Conservation (phyloP, 192 early-diverging fungal species). For the Rhizophagus clarus region DNA sequence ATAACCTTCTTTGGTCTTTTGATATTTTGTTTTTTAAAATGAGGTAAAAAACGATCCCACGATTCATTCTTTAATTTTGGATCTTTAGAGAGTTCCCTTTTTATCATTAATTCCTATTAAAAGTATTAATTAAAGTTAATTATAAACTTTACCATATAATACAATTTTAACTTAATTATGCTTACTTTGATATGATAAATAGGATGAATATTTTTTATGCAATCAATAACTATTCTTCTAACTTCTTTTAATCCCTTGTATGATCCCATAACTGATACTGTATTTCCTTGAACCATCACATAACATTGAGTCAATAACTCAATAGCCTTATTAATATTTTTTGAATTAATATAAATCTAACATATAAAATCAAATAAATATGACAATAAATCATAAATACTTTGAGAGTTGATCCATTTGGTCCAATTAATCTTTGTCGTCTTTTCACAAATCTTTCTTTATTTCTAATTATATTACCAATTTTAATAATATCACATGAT, state of each 20-base stretch:
- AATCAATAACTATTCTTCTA: slow-evolving; percentile 90
- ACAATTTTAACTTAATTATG: too few relatives aligned
- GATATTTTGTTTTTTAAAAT: slow-evolving; percentile 92
- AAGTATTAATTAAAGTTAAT: neutral
- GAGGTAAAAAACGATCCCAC: slow-evolving; percentile 97
- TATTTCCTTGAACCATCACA: slow-evolving; percentile 98
- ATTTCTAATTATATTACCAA: slow-evolving; percentile 91
- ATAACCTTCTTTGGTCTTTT: slow-evolving; percentile 52
- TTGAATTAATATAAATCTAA: slow-evolving; percentile 1
- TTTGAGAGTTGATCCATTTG: slow-evolving; percentile 93
- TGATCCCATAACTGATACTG: slow-evolving; percentile 91
- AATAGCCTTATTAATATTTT: slow-evolving; percentile 65
- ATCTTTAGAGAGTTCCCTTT: slow-evolving; percentile 96
- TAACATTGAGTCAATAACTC: slow-evolving; percentile 96
- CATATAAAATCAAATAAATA: neutral
- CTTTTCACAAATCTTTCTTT: slow-evolving; percentile 99
- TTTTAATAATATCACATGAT: slow-evolving; percentile 95
- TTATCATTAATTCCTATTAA: slow-evolving; percentile 94
- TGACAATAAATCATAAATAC: slow-evolving; percentile 32
- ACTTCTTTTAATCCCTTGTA: slow-evolving; percentile 87
- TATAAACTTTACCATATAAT: neutral
- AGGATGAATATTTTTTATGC: slow-evolving; percentile 98
- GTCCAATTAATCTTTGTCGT: slow-evolving; percentile 91
- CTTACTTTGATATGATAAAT: slow-evolving; percentile 96
- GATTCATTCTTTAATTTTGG: slow-evolving; percentile 89